Evolutionary conservation across 192 early-diverging fungal species (phyloP).

Genomic region (Haplosporangium gracile): DNA sequence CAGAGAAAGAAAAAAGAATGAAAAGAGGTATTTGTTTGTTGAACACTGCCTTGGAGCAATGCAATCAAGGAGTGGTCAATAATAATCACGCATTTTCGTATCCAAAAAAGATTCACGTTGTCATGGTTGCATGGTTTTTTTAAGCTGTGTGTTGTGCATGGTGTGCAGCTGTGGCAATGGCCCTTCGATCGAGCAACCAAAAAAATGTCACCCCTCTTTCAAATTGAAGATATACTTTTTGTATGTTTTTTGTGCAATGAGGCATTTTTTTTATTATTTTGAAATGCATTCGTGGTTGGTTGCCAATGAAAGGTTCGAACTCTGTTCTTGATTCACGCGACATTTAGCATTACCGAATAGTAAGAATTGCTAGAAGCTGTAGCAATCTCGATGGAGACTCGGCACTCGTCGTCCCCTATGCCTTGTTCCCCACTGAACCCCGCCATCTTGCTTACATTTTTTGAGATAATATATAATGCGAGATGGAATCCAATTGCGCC

Average conservation of each 20-base stretch:
- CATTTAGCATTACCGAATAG: neutral
- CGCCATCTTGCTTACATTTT: neutral
- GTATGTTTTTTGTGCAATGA: neutral
- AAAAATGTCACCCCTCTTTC: neutral
- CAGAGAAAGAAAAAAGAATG: neutral
- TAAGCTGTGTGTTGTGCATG: neutral
- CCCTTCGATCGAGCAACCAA: neutral
- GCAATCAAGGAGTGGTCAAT: neutral
- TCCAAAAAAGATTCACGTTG: neutral
- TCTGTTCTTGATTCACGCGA: neutral
- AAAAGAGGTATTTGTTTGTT: constrained; percentile 1
- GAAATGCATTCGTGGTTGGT: neutral
- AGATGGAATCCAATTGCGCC: neutral
- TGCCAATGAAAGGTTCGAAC: neutral
- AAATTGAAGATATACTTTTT: neutral
- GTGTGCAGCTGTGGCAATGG: neutral
- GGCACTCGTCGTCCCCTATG: neutral
- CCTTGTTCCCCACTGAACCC: neutral
- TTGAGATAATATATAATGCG: neutral
- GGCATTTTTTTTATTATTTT: neutral
- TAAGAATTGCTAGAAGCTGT: neutral
- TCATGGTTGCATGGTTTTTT: neutral
- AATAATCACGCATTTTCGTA: constrained; percentile 9
- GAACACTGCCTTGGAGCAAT: neutral
- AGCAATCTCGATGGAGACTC: neutral